Evolutionary conservation across 768 basidiomycete genomes (phyloP), one percentile per base, ranked within the genome.

Genomic region (Tricholoma saponaceum): DNA sequence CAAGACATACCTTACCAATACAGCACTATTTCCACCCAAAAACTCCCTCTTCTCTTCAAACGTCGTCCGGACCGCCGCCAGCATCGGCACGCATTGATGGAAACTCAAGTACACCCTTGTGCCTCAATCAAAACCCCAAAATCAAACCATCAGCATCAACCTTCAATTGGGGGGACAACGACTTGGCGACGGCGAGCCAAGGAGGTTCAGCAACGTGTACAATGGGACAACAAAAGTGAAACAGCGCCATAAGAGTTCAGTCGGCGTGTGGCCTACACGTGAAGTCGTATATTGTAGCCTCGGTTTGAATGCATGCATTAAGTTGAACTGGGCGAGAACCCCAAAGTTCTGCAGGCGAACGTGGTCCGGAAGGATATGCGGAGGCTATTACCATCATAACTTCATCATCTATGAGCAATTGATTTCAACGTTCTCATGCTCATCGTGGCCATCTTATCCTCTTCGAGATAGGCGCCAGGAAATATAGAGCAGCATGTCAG

Each of bases 41-140:
- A 77, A 69, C 60, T 76, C 76, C 26, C 75, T 72, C 35, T 67
- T 61, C 61, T 78, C 77, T 54, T 75, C 76, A 58, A 69, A 77
- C 3, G 70, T 62, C 5, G 77, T 43, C 32, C 60, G 57, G 7
- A 70, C 67, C 52, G 75, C 47, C 57, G 77, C 73, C 14, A 77
- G 58, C 13, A 69, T 44, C 51, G 72, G 69, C 2, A 75, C 67
- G 23, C 73, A 63, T 33, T 74, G 65, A 37, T 76, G 73, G 49
- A 78, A 76, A 55, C 61, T 70, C 35, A 51, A 57, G 39, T 70
- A 72, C 46, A 51, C 54, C 58, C 65, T 47, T 73, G 64, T 30
- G 70, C 67, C 33, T 66, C 65, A 16, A 70, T 61, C 6, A 62
- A 55, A n/a, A 74, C 61, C 32, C 55, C 61, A 51, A 73, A 68